Evolutionary conservation across 805 yeast genomes (phyloP), one percentile per base, ranked within the genome.

Genomic region (Candida peoriensis): DNA sequence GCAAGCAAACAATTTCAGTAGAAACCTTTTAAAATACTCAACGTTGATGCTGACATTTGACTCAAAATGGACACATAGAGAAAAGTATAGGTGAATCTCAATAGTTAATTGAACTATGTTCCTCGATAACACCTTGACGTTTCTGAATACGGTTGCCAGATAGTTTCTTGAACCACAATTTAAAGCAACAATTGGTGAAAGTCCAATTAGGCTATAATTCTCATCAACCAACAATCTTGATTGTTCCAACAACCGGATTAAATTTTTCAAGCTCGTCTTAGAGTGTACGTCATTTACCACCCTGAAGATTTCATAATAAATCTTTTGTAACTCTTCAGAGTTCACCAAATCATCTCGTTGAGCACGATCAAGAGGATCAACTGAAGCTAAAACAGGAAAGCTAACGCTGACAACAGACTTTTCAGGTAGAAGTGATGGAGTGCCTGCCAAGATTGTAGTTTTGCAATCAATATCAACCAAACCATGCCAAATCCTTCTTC

Each of bases 401-500:
- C 31, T 31, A 15, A 49, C 54, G 30, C 47, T 39, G n/a, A 25
- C 14, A 3, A 15, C 16, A 2, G 34, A 26, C 0, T 23, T 14
- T 8, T 43, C 34, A 1, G 49, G 49, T 7, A 46, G 6, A 12
- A 21, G 32, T 6, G 38, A 17, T n/a, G 46, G 22, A 1, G 46
- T 28, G 2, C 54, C 54, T 0, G 47, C 25, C 17, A 39, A 12
- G 4, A 38, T 21, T 2, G 38, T n/a, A 3, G 41, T 30, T 24
- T 32, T 31, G 9, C 35, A 26, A 33, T 49, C 52, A 7, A 42
- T 28, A 2, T 27, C 30, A 2, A 38, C 37, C 7, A 49, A 39
- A 11, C 27, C 24, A 24, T 33, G 41, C 54, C 54, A 49, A 10
- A 49, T 4, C 3, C 43, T 28, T 33, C 54, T 40, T 36, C 51